Base-by-base conservation (phyloP, 1,284 basidiomycete species). In the Tylopilus sp. region DNA sequence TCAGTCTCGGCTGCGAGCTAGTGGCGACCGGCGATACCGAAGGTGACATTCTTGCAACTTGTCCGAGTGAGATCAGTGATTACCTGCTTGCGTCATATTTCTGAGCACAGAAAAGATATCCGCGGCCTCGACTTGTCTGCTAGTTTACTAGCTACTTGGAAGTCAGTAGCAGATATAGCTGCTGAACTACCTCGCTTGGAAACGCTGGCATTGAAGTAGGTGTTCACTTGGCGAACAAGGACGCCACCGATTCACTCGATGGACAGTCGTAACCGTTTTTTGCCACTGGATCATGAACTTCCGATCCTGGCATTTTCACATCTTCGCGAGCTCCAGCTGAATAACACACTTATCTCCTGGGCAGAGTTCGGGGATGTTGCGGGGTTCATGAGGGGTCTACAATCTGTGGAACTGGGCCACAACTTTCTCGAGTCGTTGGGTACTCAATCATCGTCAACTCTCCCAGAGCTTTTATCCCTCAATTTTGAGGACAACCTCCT, bases 81-180 rank as follows among this genome's bases (percentile, higher is more conserved):
- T 38, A 15, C 42, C 46, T 44, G 36, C 31, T 52, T 44, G 7
- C 2, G 36, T 36, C 10, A 46, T 51, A 39, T 34, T 18, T 57
- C 57, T 59, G 44, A 60, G 57, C 52, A 47, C 40, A 42, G 43
- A 39, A 49, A 66, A 95, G 93, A 80, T 59, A 75, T 96, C 24
- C 78, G 79, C 8, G 83, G 81, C 17, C 74, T 99, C 28, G 88
- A 98, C 69, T 73, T 99, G 21, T 94, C 93, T 12, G 74, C 75
- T 35, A 94, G 80, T 63, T 76, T 98, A 14, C 58, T 98, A 7
- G 68, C 84, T 2, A 75, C 69, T 42, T 94, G 94, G 91, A 71
- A 81, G 24, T 72, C 76, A 9, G 73, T 96, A 10, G 80, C 83
- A 1, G 62, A 71, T 17, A 91, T 98, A 55, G 69, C 79, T 11